These are phyloP conservation scores for Solanum gandarillasii DNA, from an alignment of 257 asterid genomes.

Conservation along the genomic window DNA sequence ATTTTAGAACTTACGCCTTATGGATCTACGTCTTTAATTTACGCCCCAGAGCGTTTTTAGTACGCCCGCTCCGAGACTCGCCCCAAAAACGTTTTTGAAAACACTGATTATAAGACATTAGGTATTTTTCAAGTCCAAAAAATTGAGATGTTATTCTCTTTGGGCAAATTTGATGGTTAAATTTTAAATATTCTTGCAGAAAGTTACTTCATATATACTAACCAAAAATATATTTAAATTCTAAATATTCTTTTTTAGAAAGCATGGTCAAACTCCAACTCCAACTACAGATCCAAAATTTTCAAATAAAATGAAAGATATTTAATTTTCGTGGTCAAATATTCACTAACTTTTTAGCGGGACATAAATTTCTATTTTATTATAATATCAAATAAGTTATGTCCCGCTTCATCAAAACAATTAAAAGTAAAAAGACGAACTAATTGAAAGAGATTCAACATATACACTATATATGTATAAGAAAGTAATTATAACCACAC, in stretches of 20 bases:
- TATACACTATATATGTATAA: too few relatives aligned
- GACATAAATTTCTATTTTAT: background rate
- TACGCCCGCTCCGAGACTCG: too few relatives aligned
- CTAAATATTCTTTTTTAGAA: background rate
- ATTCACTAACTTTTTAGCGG: background rate
- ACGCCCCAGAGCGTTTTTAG: too few relatives aligned
- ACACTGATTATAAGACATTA: background rate
- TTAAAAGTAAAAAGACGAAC: accelerated
- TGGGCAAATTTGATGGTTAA: background rate
- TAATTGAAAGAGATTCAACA: background rate
- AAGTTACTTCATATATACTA: background rate
- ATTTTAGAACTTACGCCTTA: too few relatives aligned
- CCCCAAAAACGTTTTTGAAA: too few relatives aligned
- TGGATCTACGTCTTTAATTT: too few relatives aligned
- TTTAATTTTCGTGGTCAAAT: background rate
- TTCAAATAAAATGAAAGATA: background rate
- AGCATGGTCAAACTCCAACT: background rate
- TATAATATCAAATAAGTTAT: background rate
- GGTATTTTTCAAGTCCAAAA: background rate
- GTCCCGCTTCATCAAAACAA: background rate
- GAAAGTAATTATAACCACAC: too few relatives aligned
- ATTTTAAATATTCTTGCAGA: background rate
- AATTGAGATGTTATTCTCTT: background rate
- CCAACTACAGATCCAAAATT: background rate
- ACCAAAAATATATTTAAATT: background rate